Evolutionary conservation across 2,329 filamentous ascomycete species (phyloP).

Genomic region (Cladosporium austrohemisphaericum): DNA sequence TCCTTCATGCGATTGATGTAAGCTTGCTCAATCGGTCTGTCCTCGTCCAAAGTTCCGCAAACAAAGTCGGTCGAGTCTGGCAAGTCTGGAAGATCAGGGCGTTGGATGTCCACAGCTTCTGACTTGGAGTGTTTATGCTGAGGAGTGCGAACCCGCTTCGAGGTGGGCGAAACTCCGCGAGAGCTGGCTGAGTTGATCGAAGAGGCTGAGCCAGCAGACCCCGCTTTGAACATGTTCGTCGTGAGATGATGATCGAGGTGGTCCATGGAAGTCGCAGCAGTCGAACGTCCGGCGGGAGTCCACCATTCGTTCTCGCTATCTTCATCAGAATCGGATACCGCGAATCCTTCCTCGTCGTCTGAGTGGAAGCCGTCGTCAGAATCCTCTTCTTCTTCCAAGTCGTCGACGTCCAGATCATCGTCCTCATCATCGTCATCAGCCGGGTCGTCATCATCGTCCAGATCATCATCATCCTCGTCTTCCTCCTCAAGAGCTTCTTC

Average conservation of each 20-base stretch:
- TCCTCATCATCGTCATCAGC: constrained; percentile 50
- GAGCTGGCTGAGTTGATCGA: constrained; percentile 52
- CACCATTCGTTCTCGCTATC: constrained; percentile 65
- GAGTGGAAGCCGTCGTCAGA: constrained; percentile 71
- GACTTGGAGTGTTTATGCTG: constrained; percentile 11
- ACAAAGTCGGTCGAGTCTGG: constrained; percentile 98
- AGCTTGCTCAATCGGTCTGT: constrained; percentile 87
- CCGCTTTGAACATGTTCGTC: constrained; percentile 33
- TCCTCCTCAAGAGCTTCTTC: constrained; percentile 77
- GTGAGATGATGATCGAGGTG: constrained; percentile 47
- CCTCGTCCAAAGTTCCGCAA: constrained; percentile 95
- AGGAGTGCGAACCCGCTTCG: constrained; percentile 8
- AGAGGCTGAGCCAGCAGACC: constrained; percentile 45
- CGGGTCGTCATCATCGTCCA: constrained; percentile 42
- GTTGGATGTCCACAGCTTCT: constrained; percentile 32
- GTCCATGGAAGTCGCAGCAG: constrained; percentile 53
- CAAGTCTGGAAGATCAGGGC: constrained; percentile 59
- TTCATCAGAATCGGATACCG: constrained; percentile 65
- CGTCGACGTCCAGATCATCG: constrained; percentile 63
- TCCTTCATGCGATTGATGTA: constrained; percentile 83
- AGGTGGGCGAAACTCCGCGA: constrained; percentile 22
- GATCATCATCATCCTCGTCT: constrained; percentile 39
- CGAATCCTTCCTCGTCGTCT: constrained; percentile 71
- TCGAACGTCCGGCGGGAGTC: constrained; percentile 54
- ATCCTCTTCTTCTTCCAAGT: constrained; percentile 42